Conservation (phyloP, 2,329 filamentous ascomycete genomes). For the Epichloe aotearoae region DNA sequence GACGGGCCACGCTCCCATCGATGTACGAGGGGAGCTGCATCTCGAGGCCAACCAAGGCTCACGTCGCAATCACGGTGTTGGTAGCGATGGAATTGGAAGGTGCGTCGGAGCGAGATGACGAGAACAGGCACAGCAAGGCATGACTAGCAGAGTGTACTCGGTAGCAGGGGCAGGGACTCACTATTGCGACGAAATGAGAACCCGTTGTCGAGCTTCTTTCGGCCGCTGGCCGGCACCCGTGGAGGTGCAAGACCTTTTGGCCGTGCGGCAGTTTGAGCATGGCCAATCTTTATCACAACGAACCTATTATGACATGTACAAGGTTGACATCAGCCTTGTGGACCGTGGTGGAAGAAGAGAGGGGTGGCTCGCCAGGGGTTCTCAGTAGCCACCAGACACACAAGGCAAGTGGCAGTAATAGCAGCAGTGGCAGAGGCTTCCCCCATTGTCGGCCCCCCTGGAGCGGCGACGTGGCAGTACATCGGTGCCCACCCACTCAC, state of each 20-base stretch:
- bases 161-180: no score
- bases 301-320: conserved; percentile 26
- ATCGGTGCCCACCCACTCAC: no score
- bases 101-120: no score
- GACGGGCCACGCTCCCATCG: no score
- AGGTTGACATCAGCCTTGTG: conserved; percentile 2
- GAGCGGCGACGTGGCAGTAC: background rate
- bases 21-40: background rate
- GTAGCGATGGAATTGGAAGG: background rate
- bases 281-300: conserved; percentile 45
- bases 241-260: conserved; percentile 39
- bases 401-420: no score
- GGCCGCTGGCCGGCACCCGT: no score
- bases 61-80: background rate
- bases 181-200: conserved; percentile 49
- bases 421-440: no score
- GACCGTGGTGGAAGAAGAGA: background rate
- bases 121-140: background rate
- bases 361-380: no score
- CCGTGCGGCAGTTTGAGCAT: conserved; percentile 43
- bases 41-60: background rate
- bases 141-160: conserved; percentile 12
- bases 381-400: no score
- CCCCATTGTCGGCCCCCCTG: background rate
- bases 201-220: conserved; percentile 40